Evolutionary conservation across 306 rosid genomes (phyloP).

Genomic region (Gastrolobium bilobum): DNA sequence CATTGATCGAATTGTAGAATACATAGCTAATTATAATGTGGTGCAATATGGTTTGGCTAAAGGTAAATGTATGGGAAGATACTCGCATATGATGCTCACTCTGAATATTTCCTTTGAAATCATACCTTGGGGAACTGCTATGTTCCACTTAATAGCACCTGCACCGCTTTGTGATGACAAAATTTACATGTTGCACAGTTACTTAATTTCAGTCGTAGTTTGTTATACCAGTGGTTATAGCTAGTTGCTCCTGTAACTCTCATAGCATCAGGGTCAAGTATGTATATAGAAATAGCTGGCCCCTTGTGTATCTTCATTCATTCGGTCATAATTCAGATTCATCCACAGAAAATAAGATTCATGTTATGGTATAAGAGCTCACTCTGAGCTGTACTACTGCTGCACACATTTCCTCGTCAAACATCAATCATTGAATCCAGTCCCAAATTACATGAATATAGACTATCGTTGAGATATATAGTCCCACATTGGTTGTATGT

Average conservation of each 20-base stretch:
- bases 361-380: neutral
- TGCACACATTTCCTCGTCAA: neutral
- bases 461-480: no score
- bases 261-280: neutral
- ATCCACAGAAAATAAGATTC: neutral
- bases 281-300: no score
- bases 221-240: no score
- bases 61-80: neutral
- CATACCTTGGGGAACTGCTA: neutral
- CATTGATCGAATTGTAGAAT: neutral
- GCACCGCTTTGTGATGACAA: no score
- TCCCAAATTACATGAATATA: no score
- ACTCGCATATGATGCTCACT: neutral
- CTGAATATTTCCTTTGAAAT: neutral
- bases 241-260: neutral
- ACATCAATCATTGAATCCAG: neutral
- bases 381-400: neutral
- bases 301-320: no score
- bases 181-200: no score
- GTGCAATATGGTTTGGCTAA: neutral
- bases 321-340: neutral
- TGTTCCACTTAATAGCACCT: neutral
- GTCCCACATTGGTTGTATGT: no score
- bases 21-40: neutral
- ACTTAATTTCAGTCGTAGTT: no score